Conservation (phyloP, 108 stramenopile species). For the Phaeodactylum tricornutum region DNA sequence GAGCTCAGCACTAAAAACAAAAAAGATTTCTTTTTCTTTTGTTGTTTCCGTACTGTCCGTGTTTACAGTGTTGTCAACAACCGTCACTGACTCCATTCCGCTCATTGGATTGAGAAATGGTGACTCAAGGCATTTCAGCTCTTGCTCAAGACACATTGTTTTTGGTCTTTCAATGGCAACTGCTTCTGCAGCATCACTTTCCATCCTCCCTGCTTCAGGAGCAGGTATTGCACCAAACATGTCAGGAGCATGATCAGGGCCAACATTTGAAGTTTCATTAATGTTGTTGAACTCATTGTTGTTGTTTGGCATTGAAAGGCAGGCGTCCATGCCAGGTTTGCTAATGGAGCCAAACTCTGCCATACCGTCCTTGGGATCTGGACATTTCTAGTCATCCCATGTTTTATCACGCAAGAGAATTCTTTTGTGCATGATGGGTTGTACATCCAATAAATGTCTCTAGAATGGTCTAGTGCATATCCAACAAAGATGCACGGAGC, state of each 20-base stretch:
- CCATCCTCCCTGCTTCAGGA: conserved; percentile 2
- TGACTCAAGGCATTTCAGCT: neutral
- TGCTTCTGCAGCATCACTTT: neutral
- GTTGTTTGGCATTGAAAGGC: no score
- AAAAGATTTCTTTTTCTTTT: no score
- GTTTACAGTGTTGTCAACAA: no score
- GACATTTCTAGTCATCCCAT: conserved; percentile 1
- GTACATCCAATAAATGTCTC: neutral
- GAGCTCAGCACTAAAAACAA: neutral
- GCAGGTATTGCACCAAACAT: neutral
- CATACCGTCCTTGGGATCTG: no score
- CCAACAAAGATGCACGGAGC: neutral
- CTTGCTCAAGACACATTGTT: neutral
- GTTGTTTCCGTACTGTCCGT: no score
- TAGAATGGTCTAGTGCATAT: neutral
- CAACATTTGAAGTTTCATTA: no score
- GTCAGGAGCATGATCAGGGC: neutral
- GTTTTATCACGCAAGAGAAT: neutral
- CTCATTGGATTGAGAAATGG: no score
- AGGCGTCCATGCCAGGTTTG: no score
- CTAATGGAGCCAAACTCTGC: no score
- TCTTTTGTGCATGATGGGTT: no score
- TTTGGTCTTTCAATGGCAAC: no score
- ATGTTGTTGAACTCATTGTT: no score
- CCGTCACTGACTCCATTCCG: neutral